Evolutionary conservation across 164 flowering plant species (phyloP).

Genomic region (Stephania japonica): DNA sequence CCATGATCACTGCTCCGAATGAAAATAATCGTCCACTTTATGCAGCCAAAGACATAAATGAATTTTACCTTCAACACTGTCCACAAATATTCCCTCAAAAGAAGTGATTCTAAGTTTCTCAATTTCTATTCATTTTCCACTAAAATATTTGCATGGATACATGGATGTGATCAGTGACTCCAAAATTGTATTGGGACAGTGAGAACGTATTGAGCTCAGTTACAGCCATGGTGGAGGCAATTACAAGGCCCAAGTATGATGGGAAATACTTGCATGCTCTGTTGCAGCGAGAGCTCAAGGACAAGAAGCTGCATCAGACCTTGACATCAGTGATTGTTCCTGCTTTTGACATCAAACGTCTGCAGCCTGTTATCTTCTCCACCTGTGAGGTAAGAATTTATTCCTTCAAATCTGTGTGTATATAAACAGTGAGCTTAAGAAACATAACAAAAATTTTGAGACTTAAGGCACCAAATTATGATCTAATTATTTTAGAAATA

Average conservation of each 20-base stretch:
- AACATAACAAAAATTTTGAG: background rate
- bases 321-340: conserved; percentile 17
- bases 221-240: background rate
- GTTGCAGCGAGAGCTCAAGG: background rate
- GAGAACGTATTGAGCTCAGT: background rate
- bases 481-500: no score
- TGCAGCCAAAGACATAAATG: conserved; percentile 9
- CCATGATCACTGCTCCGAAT: conserved; percentile 11
- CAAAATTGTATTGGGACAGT: background rate
- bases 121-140: background rate
- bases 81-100: conserved; percentile 15
- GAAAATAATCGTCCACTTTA: conserved; percentile 7
- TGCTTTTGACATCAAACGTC: conserved; percentile 21
- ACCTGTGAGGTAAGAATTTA: conserved; percentile 13
- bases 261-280: conserved; percentile 8
- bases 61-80: conserved; percentile 13
- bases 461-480: background rate
- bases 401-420: background rate
- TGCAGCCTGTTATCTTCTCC: conserved; percentile 21
- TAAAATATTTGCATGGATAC: background rate
- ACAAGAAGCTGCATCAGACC: conserved; percentile 11
- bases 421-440: background rate
- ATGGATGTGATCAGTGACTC: background rate
- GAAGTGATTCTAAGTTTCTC: background rate
- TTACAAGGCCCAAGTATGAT: conserved; percentile 12